Evolutionary conservation across 768 basidiomycete genomes (phyloP), one percentile per base, ranked within the genome.

Genomic region (Imleria badia): DNA sequence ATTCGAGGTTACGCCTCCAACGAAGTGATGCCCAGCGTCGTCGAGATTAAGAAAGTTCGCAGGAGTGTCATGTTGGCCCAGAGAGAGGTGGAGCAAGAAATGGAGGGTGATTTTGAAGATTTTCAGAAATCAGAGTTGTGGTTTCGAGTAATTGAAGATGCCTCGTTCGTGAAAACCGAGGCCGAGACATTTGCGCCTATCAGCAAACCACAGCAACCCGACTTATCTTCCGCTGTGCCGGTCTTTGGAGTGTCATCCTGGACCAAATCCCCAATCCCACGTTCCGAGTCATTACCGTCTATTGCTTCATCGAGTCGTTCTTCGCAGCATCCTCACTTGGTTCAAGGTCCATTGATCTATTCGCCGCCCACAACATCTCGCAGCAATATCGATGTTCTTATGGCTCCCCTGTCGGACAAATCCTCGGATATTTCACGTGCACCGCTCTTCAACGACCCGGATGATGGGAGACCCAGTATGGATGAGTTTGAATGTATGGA

Each of bases 81-180:
- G 65, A 75, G 79, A 57, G 89, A 95, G 60, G 85, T 95, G 1
- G 91, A 96, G 66, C 81, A 84, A 31, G 83, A 86, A 46, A 95
- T 99, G 92, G 87, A 90, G 58, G 88, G 88, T 46, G 94, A 96
- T 67, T 97, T 96, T 65, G 87, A 89, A 45, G 86, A 86, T 9
- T 98, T 99, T 65, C 83, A 87, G 63, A 77, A 84, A 55, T 93
- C 91, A 19, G 94, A 97, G 58, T 79, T 99, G 5, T 98, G 91
- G 86, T 91, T 94, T 73, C 89, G 93, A 45, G 94, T 91, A 2
- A 75, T 91, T 9, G 82, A 86, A 9, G 91, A 94, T 65, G 76
- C 81, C 2, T 82, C 84, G 41, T 62, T 69, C 36, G 65, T 60
- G 39, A 51, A 56, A 34, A 15, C 56, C 12, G 60, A 59, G 39